Evolutionary conservation across 2,329 filamentous ascomycete species (phyloP), one percentile per base, ranked within the genome.

Genomic region (Sporothrix euskadiensis): DNA sequence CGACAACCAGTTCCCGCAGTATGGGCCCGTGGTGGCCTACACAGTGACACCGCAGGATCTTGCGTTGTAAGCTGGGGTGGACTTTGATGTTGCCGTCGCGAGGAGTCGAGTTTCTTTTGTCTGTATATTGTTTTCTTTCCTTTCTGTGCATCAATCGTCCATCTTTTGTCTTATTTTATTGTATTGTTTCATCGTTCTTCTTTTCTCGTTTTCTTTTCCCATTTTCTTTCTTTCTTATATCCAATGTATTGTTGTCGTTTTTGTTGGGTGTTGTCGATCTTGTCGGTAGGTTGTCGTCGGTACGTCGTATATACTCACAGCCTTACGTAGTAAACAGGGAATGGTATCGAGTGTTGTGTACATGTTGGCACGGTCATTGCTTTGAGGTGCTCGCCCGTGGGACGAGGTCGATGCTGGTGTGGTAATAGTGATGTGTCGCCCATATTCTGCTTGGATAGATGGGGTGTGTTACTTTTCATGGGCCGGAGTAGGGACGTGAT

Each of bases 1-100:
- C 12, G 72, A 74, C 35, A 70, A 74, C 19, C 75, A 73, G 4
- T 80, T 81, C 39, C 79, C 79, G 0, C 56, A 61, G 39, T 79
- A 78, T 52, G 78, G 79, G 4, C 59, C 72, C 1, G n/a, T 65
- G 16, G n/a, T 39, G 26, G 12, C 59, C 7, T 71, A 41, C 19
- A 16, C 52, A 12, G 1, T 74, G 54, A 41, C 14, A 63, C 71
- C 71, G 10, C 22, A 9, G 12, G 71, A 72, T n/a, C 9, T 72
- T 12, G n/a, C 8, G 49, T 3, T 47, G 30, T 71, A 52, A 41
- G 35, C n/a, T n/a, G 39, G 30, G 2, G 2, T 10, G 41, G 39
- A 10, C 1, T 9, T 1, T 41, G 41, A 10, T 2, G 19, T 1
- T 41, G 41, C 0, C 5, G 41, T 16, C 4, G 1, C 39, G 19